Evolutionary conservation across 345 rosid species (phyloP), one percentile per base, ranked within the genome.

Genomic region (Abelmoschus esculentus): DNA sequence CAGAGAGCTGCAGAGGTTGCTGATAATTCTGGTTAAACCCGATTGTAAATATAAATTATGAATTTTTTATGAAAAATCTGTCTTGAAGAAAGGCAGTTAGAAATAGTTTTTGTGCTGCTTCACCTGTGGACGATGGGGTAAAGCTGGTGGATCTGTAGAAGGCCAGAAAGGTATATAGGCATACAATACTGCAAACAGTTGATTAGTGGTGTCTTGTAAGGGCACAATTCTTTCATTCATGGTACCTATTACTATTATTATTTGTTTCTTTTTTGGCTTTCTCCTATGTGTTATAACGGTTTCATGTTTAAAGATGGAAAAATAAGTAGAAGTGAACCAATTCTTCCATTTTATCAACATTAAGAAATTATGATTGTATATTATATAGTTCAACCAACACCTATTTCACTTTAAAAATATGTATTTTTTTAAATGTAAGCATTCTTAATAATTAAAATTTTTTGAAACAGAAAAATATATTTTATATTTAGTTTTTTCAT

Each of bases 1-100:
- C 98, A 92, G 81, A 87, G 99, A 85, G 90, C 97, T 73, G 98
- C 97, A 38, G 99, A 96, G 84, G 96, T 96, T 66, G 96, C 97
- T 71, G 97, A 89, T 67, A 86, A 78, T 80, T 86, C 87, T 0
- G 87, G 88, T 55, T 88, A 82, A 86, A 66, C 70, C 36, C 72
- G 50, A 49, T 58, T 80, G 87, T 83, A 80, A 66, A 85, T 86
- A 81, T 72, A 29, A 61, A 70, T 75, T 58, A 6, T 13, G 63
- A 66, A 50, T 26, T 36, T 71, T 72, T 74, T 66, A 74, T 60
- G 31, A 69, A 66, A 55, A 53, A 3, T 72, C 38, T 78, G 32
- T 54, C 70, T 31, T 66, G 40, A 53, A 50, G 52, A 49, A 42
- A 67, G 76, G 71, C 68, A 73, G 60, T 68, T 71, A 78, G 83